phyloP scores from a whole-genome alignment of 1,284 basidiomycete species.

The Fomitiporia mediterranea region DNA sequence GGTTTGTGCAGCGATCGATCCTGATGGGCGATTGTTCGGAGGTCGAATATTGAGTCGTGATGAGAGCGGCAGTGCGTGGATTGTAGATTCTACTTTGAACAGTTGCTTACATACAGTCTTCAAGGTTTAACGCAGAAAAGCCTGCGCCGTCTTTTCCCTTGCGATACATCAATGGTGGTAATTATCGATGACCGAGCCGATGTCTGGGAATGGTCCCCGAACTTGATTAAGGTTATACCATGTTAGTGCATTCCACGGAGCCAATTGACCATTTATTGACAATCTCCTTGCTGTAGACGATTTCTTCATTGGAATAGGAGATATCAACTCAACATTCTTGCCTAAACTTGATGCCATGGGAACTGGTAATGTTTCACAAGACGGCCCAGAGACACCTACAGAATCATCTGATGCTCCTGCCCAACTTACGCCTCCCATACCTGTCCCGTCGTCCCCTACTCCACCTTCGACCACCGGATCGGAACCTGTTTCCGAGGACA shows the following conservation, averaged over 20 bases:
- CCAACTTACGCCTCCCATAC: constrained; percentile 24
- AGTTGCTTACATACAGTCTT: constrained; percentile 1
- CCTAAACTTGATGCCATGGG: constrained; percentile 65
- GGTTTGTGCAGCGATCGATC: constrained; percentile 92
- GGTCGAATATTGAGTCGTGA: constrained; percentile 88
- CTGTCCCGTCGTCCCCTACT: constrained; percentile 26
- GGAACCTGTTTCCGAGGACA: constrained; percentile 1
- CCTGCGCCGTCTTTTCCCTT: constrained; percentile 87
- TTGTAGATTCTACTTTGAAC: neutral
- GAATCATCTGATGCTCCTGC: constrained; percentile 20
- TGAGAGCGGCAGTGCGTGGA: constrained; percentile 84
- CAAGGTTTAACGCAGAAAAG: constrained; percentile 86
- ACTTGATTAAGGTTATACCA: constrained; percentile 93
- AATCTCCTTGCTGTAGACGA: constrained; percentile 65
- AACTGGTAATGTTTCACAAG: constrained; percentile 24
- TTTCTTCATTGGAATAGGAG: constrained; percentile 98
- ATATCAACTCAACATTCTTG: constrained; percentile 93
- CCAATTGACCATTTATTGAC: constrained; percentile 10
- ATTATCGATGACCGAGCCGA: constrained; percentile 98
- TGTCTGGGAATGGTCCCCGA: constrained; percentile 96
- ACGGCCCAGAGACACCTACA: constrained; percentile 13
- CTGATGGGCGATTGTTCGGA: constrained; percentile 81
- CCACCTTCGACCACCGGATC: neutral
- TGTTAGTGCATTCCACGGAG: constrained; percentile 52
- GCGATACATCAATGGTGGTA: constrained; percentile 98